Evolutionary conservation across 2,329 filamentous ascomycete species (phyloP), one percentile per base, ranked within the genome.

Genomic region (Xylaria sp.): DNA sequence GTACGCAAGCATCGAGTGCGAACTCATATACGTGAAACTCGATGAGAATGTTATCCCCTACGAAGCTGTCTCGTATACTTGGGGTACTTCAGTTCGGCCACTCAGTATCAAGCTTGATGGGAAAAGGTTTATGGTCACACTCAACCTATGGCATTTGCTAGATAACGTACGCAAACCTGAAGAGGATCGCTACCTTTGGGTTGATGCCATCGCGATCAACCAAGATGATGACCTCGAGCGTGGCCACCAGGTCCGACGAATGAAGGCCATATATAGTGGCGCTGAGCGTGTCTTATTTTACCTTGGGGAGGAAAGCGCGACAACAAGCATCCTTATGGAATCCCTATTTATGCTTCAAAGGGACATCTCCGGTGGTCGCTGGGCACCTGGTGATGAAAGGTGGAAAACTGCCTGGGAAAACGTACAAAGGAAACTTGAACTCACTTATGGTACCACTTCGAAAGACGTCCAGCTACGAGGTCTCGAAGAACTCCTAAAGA

Each of bases 31-130:
- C 12, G 60, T 62, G 2, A 63, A 58, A 0, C 69, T 70, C 9
- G 66, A 70, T 23, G 50, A 60, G 12, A 69, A 70, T 40, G 58
- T 40, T 3, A 58, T 70, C 23, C 50, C 59, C 5, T 71, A 71
- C 40, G 69, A 71, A 35, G 66, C 69, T 1, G 60, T 69, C 25
- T 71, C 66, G 1, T 69, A 69, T 40, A 67, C 63, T 25, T 71
- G 66, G 69, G 69, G 57, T 10, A 21, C 55, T 32, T 40, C 32
- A 10, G 12, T n/a, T 2, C 65, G 47, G 44, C 23, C 25, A 23
- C 12, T 13, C 42, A 13, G 5, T 6, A 60, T 71, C 4, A 32
- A 37, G 16, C 4, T 71, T 21, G 18, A 66, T 4, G 47, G 54
- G 5, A 6, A 13, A n/a, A 27, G 13, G 9, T 57, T 69, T 12